Base-by-base conservation (phyloP, 495 filamentous ascomycete genomes). In the Neurospora sp. region DNA sequence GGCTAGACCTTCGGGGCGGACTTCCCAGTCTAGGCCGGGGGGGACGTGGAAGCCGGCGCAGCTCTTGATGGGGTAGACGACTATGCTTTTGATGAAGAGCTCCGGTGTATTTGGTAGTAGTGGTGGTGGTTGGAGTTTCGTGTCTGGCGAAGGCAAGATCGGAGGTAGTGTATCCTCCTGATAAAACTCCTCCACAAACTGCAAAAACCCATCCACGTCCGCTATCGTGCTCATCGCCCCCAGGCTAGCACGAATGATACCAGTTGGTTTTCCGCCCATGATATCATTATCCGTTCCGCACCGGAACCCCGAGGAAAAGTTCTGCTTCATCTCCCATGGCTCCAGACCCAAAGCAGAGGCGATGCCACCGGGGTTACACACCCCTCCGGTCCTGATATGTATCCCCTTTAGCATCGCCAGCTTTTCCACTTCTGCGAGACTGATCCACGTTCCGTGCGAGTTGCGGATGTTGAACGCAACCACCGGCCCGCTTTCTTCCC, bases 351-450 rank as follows among this genome's bases (percentile, higher is more conserved):
- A 86, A 39, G 86, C 87, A 0, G 81, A 76, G 20, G 94, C 90
- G 68, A 96, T 88, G 12, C 95, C 94, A 8, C 94, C 95, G 0
- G 95, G 95, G 74, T 97, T 97, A 82, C 95, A 98, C 41, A 97
- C 85, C 0, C 93, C 92, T 8, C 95, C 95, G 7, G 92, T 94
- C 4, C 95, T 86, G 9, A 97, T 79, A 75, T 97, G 93, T 68
- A 97, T 90, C 39, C 88, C 86, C 74, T 92, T 92, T 1, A 96
- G 83, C 16, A 88, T 85, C 0, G 94, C 93, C 3, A 97, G 83
- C 76, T 92, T 93, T 77, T 97, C 94, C 6, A 97, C 88, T 75
- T 97, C 94, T 0, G 89, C 86, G 74, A 94, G 91, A 38, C 91
- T 91, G 42, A 96, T 79, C 92, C 92, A 97, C 10, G 87, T 84